Percentiles rank a stretch among this genome's conserved stretches.
These are phyloP conservation scores for Pestalotiopsis sp. DNA, from an alignment of 2,329 filamentous ascomycete species.

Conservation along the genomic window DNA sequence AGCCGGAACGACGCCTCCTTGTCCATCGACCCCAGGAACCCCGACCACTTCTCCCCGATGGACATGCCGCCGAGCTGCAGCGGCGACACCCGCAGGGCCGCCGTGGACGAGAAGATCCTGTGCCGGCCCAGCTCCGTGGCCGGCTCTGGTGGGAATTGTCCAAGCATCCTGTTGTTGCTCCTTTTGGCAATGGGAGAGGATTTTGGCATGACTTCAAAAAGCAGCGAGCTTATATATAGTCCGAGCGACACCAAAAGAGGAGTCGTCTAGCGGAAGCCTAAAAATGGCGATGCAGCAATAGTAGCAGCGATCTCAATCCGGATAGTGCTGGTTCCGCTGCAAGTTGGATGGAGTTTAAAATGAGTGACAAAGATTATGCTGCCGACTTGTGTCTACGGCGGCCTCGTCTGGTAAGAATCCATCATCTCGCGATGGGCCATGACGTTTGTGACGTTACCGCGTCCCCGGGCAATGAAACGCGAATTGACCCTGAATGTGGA, in stretches of 20 bases:
- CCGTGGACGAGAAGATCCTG: conserved; percentile 45
- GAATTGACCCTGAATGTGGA: not conserved
- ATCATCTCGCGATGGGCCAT: not conserved
- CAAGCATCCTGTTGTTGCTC: not conserved
- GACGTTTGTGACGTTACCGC: not conserved
- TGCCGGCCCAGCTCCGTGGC: conserved; percentile 39
- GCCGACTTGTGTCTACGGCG: not conserved
- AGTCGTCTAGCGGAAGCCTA: too few relatives aligned
- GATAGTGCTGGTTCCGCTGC: too few relatives aligned
- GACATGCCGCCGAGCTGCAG: conserved; percentile 16
- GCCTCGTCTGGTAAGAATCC: not conserved
- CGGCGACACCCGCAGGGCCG: conserved; percentile 46
- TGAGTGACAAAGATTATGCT: not conserved
- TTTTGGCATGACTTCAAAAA: too few relatives aligned
- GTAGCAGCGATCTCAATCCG: too few relatives aligned
- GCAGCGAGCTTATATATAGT: too few relatives aligned
- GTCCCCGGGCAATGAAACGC: not conserved
- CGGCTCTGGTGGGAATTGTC: conserved; percentile 6
- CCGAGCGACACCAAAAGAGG: too few relatives aligned
- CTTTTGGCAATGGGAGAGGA: too few relatives aligned
- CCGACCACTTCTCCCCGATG: conserved; percentile 9
- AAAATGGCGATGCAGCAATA: too few relatives aligned
- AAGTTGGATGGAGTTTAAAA: too few relatives aligned
- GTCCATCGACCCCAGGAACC: conserved; percentile 16
- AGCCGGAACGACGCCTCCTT: conserved; percentile 57